These are phyloP conservation scores for Neurospora sp. DNA, from an alignment of 495 filamentous ascomycete species.

Conservation along the genomic window DNA sequence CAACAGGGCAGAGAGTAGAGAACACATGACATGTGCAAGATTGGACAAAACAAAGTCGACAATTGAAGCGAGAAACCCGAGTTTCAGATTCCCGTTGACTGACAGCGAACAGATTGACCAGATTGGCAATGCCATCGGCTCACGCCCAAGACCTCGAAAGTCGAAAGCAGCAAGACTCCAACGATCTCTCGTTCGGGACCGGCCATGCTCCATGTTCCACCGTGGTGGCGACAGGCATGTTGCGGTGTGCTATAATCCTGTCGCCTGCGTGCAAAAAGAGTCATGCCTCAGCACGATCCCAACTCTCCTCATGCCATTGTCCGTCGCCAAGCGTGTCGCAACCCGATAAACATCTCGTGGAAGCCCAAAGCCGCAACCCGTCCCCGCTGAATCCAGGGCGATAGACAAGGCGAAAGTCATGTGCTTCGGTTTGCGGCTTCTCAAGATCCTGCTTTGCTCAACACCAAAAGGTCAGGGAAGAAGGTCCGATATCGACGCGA, in stretches of 20 bases:
- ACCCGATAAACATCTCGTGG: neutral
- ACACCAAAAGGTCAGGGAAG: neutral
- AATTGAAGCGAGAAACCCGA: neutral
- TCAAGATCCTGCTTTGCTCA: neutral
- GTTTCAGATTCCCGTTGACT: neutral
- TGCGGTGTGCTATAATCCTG: neutral
- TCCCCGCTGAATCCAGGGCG: neutral
- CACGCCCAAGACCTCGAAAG: neutral
- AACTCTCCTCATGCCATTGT: neutral
- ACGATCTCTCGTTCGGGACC: neutral
- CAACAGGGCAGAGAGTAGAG: neutral
- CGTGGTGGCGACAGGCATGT: neutral
- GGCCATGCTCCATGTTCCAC: neutral
- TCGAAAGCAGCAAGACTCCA: neutral
- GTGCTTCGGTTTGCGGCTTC: neutral
- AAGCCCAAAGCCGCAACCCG: neutral
- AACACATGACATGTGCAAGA: neutral
- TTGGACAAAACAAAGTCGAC: neutral
- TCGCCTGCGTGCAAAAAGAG: neutral
- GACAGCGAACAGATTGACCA: neutral
- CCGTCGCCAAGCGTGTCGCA: neutral
- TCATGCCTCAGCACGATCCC: neutral
- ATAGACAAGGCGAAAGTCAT: neutral
- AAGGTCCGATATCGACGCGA: neutral
- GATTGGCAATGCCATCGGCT: neutral